phyloP scores from a whole-genome alignment of 2,329 filamentous ascomycete genomes.

The Nothophoma quercina region DNA sequence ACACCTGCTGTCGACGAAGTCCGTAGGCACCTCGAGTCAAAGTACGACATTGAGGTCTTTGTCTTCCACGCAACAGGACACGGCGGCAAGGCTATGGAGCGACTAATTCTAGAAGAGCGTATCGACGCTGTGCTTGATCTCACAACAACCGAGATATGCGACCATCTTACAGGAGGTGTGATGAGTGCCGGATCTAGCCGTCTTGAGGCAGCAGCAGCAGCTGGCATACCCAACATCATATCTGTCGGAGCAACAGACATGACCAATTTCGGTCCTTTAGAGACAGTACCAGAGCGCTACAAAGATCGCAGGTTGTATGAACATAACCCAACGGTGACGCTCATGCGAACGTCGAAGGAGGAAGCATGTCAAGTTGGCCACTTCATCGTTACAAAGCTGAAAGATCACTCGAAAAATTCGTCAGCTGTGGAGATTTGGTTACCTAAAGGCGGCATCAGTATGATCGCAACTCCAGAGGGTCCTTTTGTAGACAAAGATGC shows the following conservation, averaged over 20 bases:
- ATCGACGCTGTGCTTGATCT: constrained; percentile 73
- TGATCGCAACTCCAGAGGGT: constrained; percentile 61
- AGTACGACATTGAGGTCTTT: constrained; percentile 62
- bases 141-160: constrained; percentile 73
- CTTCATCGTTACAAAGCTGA: constrained; percentile 65
- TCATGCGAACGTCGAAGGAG: constrained; percentile 68
- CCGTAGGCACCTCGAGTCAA: constrained; percentile 55
- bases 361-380: constrained; percentile 65
- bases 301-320: constrained; percentile 62
- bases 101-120: constrained; percentile 63
- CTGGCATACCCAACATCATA: constrained; percentile 66
- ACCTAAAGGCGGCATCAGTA: constrained; percentile 67
- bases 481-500: constrained; percentile 62
- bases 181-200: constrained; percentile 66
- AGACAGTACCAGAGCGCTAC: constrained; percentile 65
- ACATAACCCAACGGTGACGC: constrained; percentile 71
- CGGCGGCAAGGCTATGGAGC: constrained; percentile 74
- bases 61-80: constrained; percentile 75
- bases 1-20: constrained; percentile 69
- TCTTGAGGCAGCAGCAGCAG: constrained; percentile 64
- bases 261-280: constrained; percentile 67
- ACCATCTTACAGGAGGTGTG: constrained; percentile 68
- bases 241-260: constrained; percentile 57
- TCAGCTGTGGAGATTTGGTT: constrained; percentile 64
- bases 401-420: constrained; percentile 47